Evolutionary conservation across 441 rosid species (phyloP).

Genomic region (Corymbia citriodora): DNA sequence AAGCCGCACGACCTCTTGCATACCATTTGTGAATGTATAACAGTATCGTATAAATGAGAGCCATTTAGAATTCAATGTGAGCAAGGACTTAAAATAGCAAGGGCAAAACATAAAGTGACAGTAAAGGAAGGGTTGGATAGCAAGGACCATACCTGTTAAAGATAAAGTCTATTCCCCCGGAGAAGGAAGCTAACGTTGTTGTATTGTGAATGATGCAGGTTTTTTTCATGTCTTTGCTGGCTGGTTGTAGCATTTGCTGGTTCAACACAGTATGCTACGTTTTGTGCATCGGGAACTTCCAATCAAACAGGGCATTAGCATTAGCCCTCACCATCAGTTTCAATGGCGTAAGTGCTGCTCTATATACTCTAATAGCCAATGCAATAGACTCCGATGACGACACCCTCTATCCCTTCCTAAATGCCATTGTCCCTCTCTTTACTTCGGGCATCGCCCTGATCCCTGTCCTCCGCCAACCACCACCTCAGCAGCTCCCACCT

Average conservation of each 20-base stretch:
- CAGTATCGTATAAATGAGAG: background rate
- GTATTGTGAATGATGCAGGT: constrained; percentile 29
- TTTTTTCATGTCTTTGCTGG: constrained; percentile 48
- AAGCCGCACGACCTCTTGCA: background rate
- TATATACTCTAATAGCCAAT: constrained; percentile 59
- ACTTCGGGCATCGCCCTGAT: constrained; percentile 42
- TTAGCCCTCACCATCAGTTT: constrained; percentile 72
- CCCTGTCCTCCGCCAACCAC: constrained; percentile 43
- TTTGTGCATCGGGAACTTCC: constrained; percentile 69
- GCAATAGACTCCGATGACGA: constrained; percentile 33
- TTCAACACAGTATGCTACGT: constrained; percentile 82
- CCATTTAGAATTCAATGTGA: background rate
- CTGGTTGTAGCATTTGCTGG: constrained; percentile 89
- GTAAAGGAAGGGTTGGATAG: background rate
- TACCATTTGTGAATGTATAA: background rate
- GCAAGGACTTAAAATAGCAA: background rate
- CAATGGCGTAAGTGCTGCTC: constrained; percentile 70
- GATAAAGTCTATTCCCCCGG: background rate
- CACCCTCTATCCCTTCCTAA: constrained; percentile 55
- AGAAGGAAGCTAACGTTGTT: background rate
- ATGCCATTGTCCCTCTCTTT: constrained; percentile 54
- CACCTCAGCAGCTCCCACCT: constrained; percentile 12
- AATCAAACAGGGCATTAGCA: constrained; percentile 50
- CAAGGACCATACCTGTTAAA: background rate
- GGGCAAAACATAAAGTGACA: background rate